Evolutionary conservation across 1,139 yeast genomes (phyloP), one percentile per base, ranked within the genome.

Genomic region (Diutina mesorugosa): DNA sequence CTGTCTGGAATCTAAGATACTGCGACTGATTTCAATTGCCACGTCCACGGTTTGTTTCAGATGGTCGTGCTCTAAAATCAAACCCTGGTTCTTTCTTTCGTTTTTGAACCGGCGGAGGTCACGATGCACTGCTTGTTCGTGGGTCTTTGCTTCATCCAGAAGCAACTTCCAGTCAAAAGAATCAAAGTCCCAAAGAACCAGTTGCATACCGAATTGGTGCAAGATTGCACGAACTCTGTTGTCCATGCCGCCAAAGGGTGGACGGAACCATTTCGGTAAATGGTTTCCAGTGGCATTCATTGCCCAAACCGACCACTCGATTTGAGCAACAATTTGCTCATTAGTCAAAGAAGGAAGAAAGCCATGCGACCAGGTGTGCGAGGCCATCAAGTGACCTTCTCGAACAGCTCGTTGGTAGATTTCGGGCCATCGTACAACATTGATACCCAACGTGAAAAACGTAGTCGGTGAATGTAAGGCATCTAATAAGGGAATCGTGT

Each of bases 261-360:
- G 99, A 60, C 99, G 77, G 68, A 88, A 91, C 87, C 93, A 93
- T 64, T 86, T 85, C 14, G 98, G 98, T n/a, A 88, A 68, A 64
- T 90, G 93, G 28, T 84, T 77, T 0, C 90, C 87, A 0, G 98
- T 90, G 2, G 97, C 97, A 70, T 93, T 90, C 95, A 90, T 89
- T 6, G 97, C 97, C 98, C 98, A 91, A 47, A 90, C 83, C 1
- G 95, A 86, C 99, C 98, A 91, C 70, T 91, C 85, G 54, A 91
- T 72, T 67, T 91, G 97, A 0, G 97, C 96, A 59, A 87, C 83
- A 26, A 91, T 81, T 60, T 89, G 80, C 68, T 89, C 93, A 66
- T 90, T 90, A 18, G 82, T 69, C 58, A 91, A 73, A 1, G 84
- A 71, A 1, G 98, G 97, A 60, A 91, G 75, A 63, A 85, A 88